Conservation (phyloP, 768 basidiomycete species). For the Dentipellis sp. region DNA sequence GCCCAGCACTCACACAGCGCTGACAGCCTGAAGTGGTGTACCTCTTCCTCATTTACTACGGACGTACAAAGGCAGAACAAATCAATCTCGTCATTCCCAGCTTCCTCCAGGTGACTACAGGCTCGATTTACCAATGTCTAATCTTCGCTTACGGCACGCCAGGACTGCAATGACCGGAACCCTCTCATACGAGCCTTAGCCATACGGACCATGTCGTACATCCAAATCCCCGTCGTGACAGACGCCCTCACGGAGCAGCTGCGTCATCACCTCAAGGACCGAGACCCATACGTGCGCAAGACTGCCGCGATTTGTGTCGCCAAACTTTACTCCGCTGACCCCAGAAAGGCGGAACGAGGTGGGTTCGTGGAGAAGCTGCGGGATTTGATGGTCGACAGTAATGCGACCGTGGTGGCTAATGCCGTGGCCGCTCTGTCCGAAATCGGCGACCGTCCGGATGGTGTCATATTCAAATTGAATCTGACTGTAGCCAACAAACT, state of each 20-base stretch:
- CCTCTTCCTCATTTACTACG: conserved; percentile 95
- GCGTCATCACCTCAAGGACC: conserved; percentile 85
- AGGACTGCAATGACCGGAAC: conserved; percentile 96
- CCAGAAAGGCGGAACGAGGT: conserved; percentile 75
- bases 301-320: conserved; percentile 97
- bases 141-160: conserved; percentile 10
- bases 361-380: conserved; percentile 88
- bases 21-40: conserved; percentile 70
- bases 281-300: conserved; percentile 97
- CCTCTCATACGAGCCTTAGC: conserved; percentile 95
- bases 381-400: conserved; percentile 86
- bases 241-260: conserved; percentile 84
- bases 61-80: conserved; percentile 86
- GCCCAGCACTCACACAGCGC: neutral
- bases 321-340: conserved; percentile 87
- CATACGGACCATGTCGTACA: conserved; percentile 99
- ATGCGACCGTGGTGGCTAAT: conserved; percentile 96
- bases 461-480: conserved; percentile 88
- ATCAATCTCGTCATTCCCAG: conserved; percentile 38
- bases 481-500: conserved; percentile 82
- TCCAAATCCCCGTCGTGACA: conserved; percentile 83
- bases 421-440: conserved; percentile 96
- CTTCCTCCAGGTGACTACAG: conserved; percentile 5
- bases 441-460: conserved; percentile 91
- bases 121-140: neutral